A percentile compares a stretch with the other conserved stretches of the same genome.
Conservation (phyloP, 768 basidiomycete species). For the Mrakia gelida region DNA sequence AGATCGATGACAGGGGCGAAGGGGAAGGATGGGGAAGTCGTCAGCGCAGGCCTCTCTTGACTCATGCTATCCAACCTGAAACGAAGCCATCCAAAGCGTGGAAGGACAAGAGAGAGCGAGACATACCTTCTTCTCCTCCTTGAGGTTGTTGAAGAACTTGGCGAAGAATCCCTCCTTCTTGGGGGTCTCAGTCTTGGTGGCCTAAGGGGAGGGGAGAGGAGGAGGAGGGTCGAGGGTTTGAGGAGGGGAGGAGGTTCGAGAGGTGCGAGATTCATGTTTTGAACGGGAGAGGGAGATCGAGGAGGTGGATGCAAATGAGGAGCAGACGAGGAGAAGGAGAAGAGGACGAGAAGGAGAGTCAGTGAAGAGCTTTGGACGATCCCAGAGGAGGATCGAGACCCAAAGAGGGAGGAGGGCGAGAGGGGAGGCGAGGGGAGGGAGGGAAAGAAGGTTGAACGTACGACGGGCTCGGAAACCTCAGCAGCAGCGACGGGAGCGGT, state of each 20-base stretch:
- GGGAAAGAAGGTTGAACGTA: not conserved
- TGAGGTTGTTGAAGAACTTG: constrained; percentile 17
- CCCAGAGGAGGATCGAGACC: not conserved
- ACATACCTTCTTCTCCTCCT: constrained; percentile 18
- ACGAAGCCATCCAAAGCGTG: no score
- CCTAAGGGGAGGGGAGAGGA: not conserved
- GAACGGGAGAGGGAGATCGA: no score
- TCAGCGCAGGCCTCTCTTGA: not conserved
- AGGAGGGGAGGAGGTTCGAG: not conserved
- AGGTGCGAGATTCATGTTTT: no score
- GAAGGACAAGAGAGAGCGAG: no score
- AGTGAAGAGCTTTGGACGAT: not conserved
- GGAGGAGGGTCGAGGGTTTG: not conserved
- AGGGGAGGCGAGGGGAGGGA: not conserved
- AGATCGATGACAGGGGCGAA: not conserved
- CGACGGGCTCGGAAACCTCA: not conserved
- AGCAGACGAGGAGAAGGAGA: not conserved
- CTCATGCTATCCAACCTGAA: not conserved
- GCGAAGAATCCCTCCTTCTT: constrained; percentile 18
- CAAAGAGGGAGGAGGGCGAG: not conserved
- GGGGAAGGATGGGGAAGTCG: not conserved
- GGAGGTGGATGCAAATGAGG: not conserved
- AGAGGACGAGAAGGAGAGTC: not conserved
- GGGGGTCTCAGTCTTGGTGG: not conserved
- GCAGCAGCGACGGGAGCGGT: not conserved